A percentile compares a stretch with the other conserved stretches of the same genome.
Conservation (phyloP, 2,329 filamentous ascomycete genomes). For the Xylaria hypoxylon region DNA sequence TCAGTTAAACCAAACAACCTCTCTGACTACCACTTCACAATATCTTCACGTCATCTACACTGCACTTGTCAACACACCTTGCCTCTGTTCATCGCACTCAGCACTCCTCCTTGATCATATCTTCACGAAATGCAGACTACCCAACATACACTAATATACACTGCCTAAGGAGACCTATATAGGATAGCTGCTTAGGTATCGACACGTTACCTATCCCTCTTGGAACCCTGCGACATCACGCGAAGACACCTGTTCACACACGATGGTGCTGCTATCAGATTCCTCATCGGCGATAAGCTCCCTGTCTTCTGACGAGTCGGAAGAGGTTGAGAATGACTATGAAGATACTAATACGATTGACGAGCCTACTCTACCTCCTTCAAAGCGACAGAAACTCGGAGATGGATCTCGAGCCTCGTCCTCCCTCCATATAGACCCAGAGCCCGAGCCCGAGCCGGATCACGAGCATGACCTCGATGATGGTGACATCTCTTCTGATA, state of each 20-base stretch:
- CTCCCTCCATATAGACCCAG: conserved; percentile 61
- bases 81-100: conserved; percentile 16
- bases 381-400: conserved; percentile 53
- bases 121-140: background rate
- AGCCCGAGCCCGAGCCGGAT: conserved; percentile 60
- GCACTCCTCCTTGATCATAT: background rate
- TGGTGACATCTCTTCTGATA: conserved; percentile 87
- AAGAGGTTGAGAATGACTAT: conserved; percentile 49
- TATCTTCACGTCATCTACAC: conserved; percentile 17
- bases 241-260: conserved; percentile 16
- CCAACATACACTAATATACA: too few relatives aligned
- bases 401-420: conserved; percentile 58
- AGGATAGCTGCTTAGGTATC: conserved; percentile 2
- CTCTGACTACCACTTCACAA: background rate
- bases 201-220: conserved; percentile 27
- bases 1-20: conserved; percentile 33
- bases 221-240: conserved; percentile 4
- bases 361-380: conserved; percentile 50
- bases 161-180: conserved; percentile 18
- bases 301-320: conserved; percentile 51
- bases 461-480: conserved; percentile 60
- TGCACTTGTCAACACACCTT: conserved; percentile 1
- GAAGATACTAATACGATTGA: conserved; percentile 45
- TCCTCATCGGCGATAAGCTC: conserved; percentile 51
- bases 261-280: conserved; percentile 50